Percentiles rank a stretch among this genome's conserved stretches.
Conservation (phyloP, 2,329 filamentous ascomycete species). For the Colletotrichum sp. region DNA sequence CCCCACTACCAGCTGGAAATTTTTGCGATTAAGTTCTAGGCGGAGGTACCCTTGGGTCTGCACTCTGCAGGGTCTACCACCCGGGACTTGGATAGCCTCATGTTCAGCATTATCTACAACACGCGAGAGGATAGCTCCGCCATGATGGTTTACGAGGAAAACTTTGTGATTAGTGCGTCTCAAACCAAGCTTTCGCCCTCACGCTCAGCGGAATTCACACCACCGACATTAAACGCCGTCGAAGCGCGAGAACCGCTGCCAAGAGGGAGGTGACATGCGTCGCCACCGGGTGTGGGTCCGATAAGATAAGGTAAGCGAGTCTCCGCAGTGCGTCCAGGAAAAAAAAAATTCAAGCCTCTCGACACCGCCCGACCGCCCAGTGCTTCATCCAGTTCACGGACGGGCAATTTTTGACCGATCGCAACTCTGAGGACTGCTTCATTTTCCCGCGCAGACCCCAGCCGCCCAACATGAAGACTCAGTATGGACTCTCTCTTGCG, state of each 20-base stretch:
- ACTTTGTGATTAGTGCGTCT: not conserved
- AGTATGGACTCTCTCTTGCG: not conserved
- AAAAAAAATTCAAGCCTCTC: constrained; percentile 21
- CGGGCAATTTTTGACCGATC: constrained; percentile 11
- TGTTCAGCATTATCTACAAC: not conserved
- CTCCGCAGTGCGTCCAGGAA: not conserved
- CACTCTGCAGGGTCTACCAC: not conserved
- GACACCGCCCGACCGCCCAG: not conserved
- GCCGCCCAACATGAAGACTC: constrained; percentile 22
- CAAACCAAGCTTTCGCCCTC: not conserved
- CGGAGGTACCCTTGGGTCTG: not conserved
- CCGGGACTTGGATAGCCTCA: not conserved
- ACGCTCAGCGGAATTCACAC: not conserved
- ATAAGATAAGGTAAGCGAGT: constrained; percentile 29
- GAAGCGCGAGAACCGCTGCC: not conserved
- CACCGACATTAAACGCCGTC: not conserved
- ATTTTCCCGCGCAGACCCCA: constrained; percentile 8
- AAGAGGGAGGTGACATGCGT: not conserved
- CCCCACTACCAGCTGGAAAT: not conserved
- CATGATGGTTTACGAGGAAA: not conserved
- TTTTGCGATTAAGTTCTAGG: not conserved
- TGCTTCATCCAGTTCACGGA: constrained; percentile 5
- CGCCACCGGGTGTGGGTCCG: not conserved
- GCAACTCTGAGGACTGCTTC: constrained; percentile 22
- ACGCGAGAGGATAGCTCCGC: not conserved